Evolutionary conservation across 192 early-diverging fungal species (phyloP).

Genomic region (Geranomyces michiganensis): DNA sequence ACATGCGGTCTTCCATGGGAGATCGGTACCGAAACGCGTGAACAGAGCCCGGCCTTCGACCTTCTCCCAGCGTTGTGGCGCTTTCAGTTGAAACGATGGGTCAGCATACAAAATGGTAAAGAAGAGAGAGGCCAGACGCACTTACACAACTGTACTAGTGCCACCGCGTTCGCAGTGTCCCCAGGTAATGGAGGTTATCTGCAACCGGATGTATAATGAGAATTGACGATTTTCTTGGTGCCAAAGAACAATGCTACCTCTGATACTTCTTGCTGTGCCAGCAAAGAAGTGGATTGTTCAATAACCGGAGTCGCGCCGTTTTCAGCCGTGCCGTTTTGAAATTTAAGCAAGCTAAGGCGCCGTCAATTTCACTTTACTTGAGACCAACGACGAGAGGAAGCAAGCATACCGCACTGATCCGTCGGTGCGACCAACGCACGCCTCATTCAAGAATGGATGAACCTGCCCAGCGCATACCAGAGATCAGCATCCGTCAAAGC

Average conservation of each 20-base stretch:
- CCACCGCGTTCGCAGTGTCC: constrained; percentile 1
- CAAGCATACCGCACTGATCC: constrained; percentile 16
- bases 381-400: too few relatives aligned
- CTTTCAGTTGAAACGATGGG: not conserved
- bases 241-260: not conserved
- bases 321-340: not conserved
- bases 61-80: constrained; percentile 1
- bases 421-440: constrained; percentile 20
- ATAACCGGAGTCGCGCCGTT: not conserved
- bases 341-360: too few relatives aligned
- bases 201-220: not conserved
- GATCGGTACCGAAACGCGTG: constrained; percentile 4
- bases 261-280: not conserved
- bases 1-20: constrained; percentile 7
- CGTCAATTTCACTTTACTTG: too few relatives aligned
- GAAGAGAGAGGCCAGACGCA: not conserved
- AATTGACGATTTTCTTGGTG: not conserved
- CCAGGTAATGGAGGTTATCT: constrained; percentile 14
- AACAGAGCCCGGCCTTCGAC: not conserved
- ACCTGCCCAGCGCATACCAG: constrained; percentile 8
- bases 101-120: not conserved
- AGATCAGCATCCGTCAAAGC: not conserved
- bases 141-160: constrained; percentile 6
- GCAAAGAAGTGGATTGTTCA: constrained; percentile 1
- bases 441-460: constrained; percentile 26